Evolutionary conservation across 169 alveolate species (phyloP).

Genomic region (Cryptosporidium parvum): DNA sequence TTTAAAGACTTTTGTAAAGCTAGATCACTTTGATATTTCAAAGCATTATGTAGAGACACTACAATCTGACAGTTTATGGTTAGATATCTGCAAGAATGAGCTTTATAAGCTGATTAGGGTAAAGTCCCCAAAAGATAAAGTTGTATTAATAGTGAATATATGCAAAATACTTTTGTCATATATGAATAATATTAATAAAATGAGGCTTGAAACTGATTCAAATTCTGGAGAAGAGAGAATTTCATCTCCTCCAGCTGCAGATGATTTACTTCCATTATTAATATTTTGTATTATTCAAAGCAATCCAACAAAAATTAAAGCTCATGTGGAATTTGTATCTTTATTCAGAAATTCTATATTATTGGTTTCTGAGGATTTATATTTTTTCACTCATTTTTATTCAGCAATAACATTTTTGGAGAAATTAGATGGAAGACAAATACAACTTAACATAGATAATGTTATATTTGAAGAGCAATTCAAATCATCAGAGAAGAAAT

Average conservation of each 20-base stretch:
- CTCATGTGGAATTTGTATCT: constrained; percentile 84
- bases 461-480: constrained; percentile 31
- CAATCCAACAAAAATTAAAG: constrained; percentile 85
- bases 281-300: constrained; percentile 84
- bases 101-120: constrained; percentile 47
- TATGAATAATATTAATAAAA: constrained; percentile 54
- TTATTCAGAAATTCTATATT: constrained; percentile 86
- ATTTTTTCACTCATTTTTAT: constrained; percentile 85
- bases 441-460: constrained; percentile 54
- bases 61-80: constrained; percentile 51
- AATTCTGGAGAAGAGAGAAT: constrained; percentile 3
- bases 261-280: constrained; percentile 86
- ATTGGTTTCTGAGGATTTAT: constrained; percentile 86
- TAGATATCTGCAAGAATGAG: constrained; percentile 61
- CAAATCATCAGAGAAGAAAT: constrained; percentile 24
- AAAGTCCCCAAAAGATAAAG: constrained; percentile 73
- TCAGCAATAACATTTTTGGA: constrained; percentile 83
- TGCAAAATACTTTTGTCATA: constrained; percentile 61
- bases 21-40: constrained; percentile 67
- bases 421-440: constrained; percentile 62
- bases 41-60: constrained; percentile 35
- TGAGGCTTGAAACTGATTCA: constrained; percentile 1
- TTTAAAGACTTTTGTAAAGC: constrained; percentile 56
- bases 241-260: constrained; percentile 83
- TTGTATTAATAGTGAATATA: constrained; percentile 57